These are phyloP conservation scores for Eimeria maxima DNA, from an alignment of 169 alveolate genomes.

Conservation along the genomic window DNA sequence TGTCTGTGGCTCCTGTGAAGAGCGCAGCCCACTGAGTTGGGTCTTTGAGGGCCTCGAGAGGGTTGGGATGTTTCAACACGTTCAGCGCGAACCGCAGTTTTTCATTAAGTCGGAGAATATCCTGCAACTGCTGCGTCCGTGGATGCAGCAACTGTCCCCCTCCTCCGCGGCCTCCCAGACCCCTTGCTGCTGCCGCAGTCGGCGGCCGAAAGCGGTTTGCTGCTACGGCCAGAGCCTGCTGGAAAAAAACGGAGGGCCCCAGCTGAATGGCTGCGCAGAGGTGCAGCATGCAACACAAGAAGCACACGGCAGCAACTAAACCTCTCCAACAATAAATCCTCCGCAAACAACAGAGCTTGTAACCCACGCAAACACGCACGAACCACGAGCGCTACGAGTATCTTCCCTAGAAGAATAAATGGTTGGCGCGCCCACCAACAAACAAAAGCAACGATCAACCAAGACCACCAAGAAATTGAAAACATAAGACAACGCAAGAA, in stretches of 20 bases:
- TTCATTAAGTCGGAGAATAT: slow-evolving; percentile 30
- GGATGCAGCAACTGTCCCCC: slow-evolving; percentile 62
- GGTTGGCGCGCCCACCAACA: too few species aligned
- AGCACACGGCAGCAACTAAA: background rate
- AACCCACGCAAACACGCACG: too few species aligned
- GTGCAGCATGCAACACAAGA: background rate
- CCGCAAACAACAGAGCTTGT: too few species aligned
- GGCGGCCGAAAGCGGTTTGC: slow-evolving; percentile 70
- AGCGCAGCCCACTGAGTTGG: slow-evolving; percentile 51
- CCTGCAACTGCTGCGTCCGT: slow-evolving; percentile 63
- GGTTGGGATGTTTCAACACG: slow-evolving; percentile 64
- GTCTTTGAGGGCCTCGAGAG: slow-evolving; percentile 57
- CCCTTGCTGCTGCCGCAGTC: slow-evolving; percentile 43
- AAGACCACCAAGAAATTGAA: too few species aligned
- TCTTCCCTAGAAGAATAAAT: too few species aligned
- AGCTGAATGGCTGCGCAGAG: slow-evolving; percentile 22
- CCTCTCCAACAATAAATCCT: too few species aligned
- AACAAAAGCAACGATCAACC: too few species aligned
- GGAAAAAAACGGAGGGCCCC: slow-evolving; percentile 43
- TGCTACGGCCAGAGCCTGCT: slow-evolving; percentile 38
- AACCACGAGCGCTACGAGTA: too few species aligned
- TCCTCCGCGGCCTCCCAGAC: slow-evolving; percentile 1
- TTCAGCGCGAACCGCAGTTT: slow-evolving; percentile 3
- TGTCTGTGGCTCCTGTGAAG: slow-evolving; percentile 40
- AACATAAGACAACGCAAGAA: too few species aligned